phyloP scores from a whole-genome alignment of 2,329 filamentous ascomycete genomes.

The Emergomyces pasteurianus region DNA sequence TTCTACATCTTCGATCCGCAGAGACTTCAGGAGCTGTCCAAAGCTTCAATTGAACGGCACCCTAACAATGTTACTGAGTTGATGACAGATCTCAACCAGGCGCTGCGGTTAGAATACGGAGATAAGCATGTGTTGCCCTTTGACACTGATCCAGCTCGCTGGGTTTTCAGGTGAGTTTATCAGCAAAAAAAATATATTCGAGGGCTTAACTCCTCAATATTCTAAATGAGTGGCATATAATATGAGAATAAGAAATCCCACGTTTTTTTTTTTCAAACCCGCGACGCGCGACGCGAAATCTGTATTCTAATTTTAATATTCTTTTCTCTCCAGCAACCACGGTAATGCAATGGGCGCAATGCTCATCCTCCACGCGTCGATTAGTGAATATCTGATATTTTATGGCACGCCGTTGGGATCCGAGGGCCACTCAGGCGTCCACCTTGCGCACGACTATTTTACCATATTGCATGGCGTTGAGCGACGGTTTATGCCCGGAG shows the following conservation, averaged over 20 bases:
- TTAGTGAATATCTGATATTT: conserved; percentile 85
- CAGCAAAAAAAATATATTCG: neutral
- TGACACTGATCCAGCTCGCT: conserved; percentile 49
- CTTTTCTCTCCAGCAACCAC: conserved; percentile 2
- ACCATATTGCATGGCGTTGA: conserved; percentile 73
- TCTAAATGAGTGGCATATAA: neutral
- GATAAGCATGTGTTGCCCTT: conserved; percentile 6
- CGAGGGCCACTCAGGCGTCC: conserved; percentile 76
- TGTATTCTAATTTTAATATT: neutral
- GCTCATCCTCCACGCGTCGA: conserved; percentile 70
- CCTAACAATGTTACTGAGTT: conserved; percentile 22
- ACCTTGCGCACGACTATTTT: conserved; percentile 92
- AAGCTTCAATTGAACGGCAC: conserved; percentile 18
- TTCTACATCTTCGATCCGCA: conserved; percentile 15
- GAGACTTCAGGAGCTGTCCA: conserved; percentile 13
- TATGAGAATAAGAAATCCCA: neutral
- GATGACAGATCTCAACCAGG: conserved; percentile 7
- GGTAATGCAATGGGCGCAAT: conserved; percentile 46
- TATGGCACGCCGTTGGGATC: conserved; percentile 71
- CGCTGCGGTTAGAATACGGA: conserved; percentile 7
- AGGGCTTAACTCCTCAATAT: neutral
- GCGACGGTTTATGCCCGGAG: conserved; percentile 58
- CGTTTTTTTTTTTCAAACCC: neutral
- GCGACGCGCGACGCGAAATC: neutral
- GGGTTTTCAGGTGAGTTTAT: conserved; percentile 51